phyloP scores from a whole-genome alignment of 1,284 basidiomycete genomes.

The Marasmius sp. region DNA sequence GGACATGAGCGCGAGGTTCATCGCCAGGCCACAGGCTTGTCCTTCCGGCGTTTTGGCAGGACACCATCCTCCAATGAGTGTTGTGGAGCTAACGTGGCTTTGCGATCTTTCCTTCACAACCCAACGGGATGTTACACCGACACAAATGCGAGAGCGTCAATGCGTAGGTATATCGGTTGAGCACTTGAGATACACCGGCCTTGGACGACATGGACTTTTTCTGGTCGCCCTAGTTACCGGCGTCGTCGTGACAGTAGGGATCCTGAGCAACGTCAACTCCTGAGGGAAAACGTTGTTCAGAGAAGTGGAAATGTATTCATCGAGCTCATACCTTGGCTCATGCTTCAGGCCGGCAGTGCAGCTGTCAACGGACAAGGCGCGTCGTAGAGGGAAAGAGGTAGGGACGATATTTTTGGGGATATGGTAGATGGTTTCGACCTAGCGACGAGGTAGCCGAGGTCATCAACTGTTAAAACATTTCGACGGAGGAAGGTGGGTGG shows the following conservation, averaged over 20 bases:
- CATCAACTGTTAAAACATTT: too few species aligned
- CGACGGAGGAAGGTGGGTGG: too few species aligned
- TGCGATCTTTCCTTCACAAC: constrained; percentile 98
- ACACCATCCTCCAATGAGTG: constrained; percentile 99
- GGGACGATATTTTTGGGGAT: neutral
- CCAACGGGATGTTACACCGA: constrained; percentile 97
- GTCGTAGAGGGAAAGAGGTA: neutral
- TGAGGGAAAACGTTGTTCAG: constrained; percentile 23
- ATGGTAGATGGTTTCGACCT: neutral
- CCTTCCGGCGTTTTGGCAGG: constrained; percentile 99
- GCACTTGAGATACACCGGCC: too few species aligned
- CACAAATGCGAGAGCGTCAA: constrained; percentile 98
- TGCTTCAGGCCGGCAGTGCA: constrained; percentile 23
- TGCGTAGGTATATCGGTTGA: too few species aligned
- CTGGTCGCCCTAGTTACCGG: constrained; percentile 98
- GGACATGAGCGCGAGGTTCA: constrained; percentile 97
- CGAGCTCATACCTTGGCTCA: constrained; percentile 51
- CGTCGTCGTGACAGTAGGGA: constrained; percentile 56
- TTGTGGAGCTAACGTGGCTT: constrained; percentile 99
- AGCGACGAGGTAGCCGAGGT: neutral
- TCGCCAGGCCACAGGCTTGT: constrained; percentile 98
- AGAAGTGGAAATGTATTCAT: constrained; percentile 1
- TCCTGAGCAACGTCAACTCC: constrained; percentile 49
- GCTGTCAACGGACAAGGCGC: neutral
- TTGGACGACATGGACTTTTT: constrained; percentile 98